Base-by-base conservation (phyloP, 2,329 filamentous ascomycete species). In the Trichoderma polysporum region DNA sequence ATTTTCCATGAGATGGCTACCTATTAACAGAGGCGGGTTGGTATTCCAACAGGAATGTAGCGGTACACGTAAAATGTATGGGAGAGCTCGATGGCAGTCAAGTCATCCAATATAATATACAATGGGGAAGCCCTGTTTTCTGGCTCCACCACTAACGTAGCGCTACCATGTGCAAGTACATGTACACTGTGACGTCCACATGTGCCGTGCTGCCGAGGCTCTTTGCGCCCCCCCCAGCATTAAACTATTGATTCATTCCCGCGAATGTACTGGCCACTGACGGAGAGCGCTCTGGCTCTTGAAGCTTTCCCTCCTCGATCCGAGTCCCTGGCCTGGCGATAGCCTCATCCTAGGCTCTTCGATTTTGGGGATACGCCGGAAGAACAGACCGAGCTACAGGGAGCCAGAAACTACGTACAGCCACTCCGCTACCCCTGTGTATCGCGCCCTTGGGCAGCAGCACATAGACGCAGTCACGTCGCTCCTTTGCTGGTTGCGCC, bases 131-230 rank as follows among this genome's bases (percentile, higher is more conserved):
- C 29, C 41, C 57, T 49, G 33, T n/a, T 27, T 19, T 25, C 19
- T n/a, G 15, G 33, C 41, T 4, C 19, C 58, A 35, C 58, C 19
- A 53, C 27, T n/a, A 31, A 31, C 17, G 49, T 52, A 52, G 49
- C 27, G 49, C 25, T 52, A 52, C 49, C 2, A n/a, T 4, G 49
- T 17, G 25, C 27, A n/a, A 4, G 25, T 31, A n/a, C 49, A n/a
- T 13, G 25, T 31, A n/a, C 49, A n/a, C 17, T 27, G 27, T 53
- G 27, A 29, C 41, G 49, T 37, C 52, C 60, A 54, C 60, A 63
- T 63, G 60, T 63, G 47, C 60, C 49, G 49, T 13, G 27, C 60
- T 63, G 60, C 60, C 60, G 60, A 63, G 60, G 60, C 60, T 63
- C 15, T 53, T 29, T n/a, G 41, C 8, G 41, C 41, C 41, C 22